phyloP scores from a whole-genome alignment of 2,329 filamentous ascomycete genomes.

The Ambrosiella beaveri region DNA sequence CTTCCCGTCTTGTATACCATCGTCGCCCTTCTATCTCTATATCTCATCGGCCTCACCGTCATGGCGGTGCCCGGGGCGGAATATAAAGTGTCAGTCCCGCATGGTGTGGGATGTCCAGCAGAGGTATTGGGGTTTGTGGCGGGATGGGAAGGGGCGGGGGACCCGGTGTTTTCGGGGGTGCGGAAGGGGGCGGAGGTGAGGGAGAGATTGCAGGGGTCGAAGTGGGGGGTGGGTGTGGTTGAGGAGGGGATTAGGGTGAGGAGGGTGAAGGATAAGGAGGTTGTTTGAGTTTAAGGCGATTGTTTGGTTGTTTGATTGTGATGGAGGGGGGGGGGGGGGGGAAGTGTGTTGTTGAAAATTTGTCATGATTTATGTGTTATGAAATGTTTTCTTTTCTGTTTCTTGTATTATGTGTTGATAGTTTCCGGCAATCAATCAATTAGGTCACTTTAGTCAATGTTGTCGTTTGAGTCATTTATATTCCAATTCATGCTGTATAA shows the following conservation, averaged over 20 bases:
- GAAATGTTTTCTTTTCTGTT: not conserved
- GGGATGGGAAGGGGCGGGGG: conserved; percentile 51
- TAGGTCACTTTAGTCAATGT: too few relatives aligned
- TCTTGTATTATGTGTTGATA: not conserved
- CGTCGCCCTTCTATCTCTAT: conserved; percentile 55
- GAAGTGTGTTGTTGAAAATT: not conserved
- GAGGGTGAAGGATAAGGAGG: not conserved
- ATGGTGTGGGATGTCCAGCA: conserved; percentile 53
- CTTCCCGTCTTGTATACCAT: conserved; percentile 55
- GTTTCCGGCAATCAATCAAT: too few relatives aligned
- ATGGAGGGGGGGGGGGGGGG: too few relatives aligned
- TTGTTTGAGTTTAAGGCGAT: not conserved
- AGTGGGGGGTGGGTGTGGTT: conserved; percentile 33
- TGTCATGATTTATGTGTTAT: not conserved
- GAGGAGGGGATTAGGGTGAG: conserved; percentile 28
- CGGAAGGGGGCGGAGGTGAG: conserved; percentile 51
- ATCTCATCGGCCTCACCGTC: conserved; percentile 43
- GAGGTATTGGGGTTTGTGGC: conserved; percentile 65
- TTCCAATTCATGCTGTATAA: too few relatives aligned
- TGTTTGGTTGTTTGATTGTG: not conserved
- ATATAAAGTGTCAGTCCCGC: conserved; percentile 48
- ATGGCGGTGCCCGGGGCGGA: conserved; percentile 39
- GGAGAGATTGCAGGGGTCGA: conserved; percentile 37
- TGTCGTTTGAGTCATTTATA: too few relatives aligned
- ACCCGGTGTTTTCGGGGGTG: conserved; percentile 55